Conservation (phyloP, 306 rosid species). For the Crotalaria pallida region DNA sequence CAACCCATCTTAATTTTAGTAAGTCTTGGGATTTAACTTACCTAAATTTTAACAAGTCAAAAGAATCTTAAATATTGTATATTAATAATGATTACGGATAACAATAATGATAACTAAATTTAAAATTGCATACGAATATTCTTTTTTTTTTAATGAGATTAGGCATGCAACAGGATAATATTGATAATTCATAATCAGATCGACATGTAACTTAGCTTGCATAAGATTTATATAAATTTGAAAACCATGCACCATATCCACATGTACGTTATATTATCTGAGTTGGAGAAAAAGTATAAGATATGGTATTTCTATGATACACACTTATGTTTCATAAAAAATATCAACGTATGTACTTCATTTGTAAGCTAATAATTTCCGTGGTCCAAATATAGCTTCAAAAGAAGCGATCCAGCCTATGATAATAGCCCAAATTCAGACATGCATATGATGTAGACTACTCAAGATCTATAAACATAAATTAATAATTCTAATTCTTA, state of each 20-base stretch:
- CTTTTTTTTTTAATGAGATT: too few relatives aligned
- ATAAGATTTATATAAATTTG: neutral
- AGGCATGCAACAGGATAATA: neutral
- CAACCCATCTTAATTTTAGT: too few relatives aligned
- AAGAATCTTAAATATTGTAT: too few relatives aligned
- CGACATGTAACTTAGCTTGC: neutral
- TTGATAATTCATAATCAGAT: neutral
- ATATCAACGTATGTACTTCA: neutral
- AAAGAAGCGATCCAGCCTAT: constrained; percentile 13
- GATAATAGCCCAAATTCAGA: constrained; percentile 14
- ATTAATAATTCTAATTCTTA: constrained; percentile 26
- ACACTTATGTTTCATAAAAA: neutral
- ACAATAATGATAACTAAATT: neutral
- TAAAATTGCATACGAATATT: too few relatives aligned
- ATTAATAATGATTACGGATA: too few relatives aligned
- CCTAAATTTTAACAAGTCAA: too few relatives aligned
- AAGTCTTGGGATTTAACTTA: too few relatives aligned
- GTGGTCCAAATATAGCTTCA: constrained; percentile 18
- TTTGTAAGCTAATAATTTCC: neutral
- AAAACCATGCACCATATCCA: too few relatives aligned
- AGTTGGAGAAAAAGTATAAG: neutral
- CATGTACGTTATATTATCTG: neutral
- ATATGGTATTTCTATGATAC: neutral
- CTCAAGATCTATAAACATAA: constrained; percentile 18
- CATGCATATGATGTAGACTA: constrained; percentile 39